Base-by-base conservation (phyloP, 495 filamentous ascomycete species). In the Amniculicola lignicola region DNA sequence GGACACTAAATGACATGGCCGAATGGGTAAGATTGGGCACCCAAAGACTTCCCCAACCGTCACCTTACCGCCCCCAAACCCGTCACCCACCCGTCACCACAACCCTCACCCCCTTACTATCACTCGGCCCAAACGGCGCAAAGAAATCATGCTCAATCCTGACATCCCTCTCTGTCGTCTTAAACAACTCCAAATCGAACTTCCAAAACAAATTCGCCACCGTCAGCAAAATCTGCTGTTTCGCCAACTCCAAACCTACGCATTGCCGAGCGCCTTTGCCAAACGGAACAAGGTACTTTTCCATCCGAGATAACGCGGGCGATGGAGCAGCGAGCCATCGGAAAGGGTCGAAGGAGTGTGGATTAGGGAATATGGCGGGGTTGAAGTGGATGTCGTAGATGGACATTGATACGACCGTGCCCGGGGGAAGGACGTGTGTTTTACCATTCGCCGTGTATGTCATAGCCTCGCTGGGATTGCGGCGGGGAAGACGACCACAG, bases 401-500 rank as follows among this genome's bases (percentile, higher is more conserved):
- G 7, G 64, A 58, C 64, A 67, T 67, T 22, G 49, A 42, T 6
- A 62, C 40, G 2, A 50, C 39, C 7, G 64, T 65, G 11, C 47
- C 47, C 2, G 59, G 53, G n/a, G 59, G 59, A 11, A 62, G 18
- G 10, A 16, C 18, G 25, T 54, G 46, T 4, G 25, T 2, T 3
- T 14, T 15, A 6, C 14, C 15, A 2, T 39, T 10, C 2, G 51
- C 28, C 2, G 27, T 24, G 39, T 54, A 54, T 25, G 28, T 54
- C 10, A 25, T 45, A 18, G 41, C 23, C 24, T 35, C 12, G 10
- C 11, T 6, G 2, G 31, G 16, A 29, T 36, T 54, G 21, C 43
- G 43, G 22, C 38, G 38, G 21, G 38, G 40, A 14, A 80, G 62
- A 3, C 76, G 70, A 29, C 70, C 72, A 0, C 75, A 77, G 54